A percentile compares a stretch with the other conserved stretches of the same genome.
Evolutionary conservation across 768 basidiomycete genomes (phyloP).

Genomic region (Mycena crocata): DNA sequence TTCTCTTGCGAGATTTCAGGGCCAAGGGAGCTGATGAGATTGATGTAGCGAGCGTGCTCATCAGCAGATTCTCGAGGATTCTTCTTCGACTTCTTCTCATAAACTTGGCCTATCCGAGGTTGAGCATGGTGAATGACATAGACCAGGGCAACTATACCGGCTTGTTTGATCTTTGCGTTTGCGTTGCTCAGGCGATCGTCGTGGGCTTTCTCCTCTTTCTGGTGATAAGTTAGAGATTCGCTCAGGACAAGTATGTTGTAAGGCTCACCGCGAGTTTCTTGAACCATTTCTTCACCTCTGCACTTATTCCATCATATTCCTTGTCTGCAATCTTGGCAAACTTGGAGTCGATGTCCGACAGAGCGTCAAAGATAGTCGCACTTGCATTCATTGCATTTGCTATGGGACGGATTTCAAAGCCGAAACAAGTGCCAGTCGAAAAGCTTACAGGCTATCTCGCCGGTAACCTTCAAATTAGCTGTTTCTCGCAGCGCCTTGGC

Average conservation of each 20-base stretch:
- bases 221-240: background rate
- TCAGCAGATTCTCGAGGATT: slow-evolving; percentile 73
- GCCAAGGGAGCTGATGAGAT: slow-evolving; percentile 75
- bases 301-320: slow-evolving; percentile 72
- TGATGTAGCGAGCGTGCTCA: slow-evolving; percentile 83
- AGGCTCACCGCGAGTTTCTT: slow-evolving; percentile 83
- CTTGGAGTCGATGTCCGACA: slow-evolving; percentile 78
- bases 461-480: slow-evolving; percentile 68
- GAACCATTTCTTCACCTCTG: slow-evolving; percentile 87
- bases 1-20: slow-evolving; percentile 86
- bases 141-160: slow-evolving; percentile 54
- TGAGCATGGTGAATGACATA: background rate
- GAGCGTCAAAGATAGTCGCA: slow-evolving; percentile 74
- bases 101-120: slow-evolving; percentile 64
- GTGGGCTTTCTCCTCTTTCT: slow-evolving; percentile 87
- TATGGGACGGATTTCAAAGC: slow-evolving; percentile 41
- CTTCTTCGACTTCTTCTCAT: slow-evolving; percentile 87
- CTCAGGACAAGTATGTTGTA: slow-evolving; percentile 9
- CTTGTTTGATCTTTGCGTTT: slow-evolving; percentile 82
- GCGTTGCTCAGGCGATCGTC: slow-evolving; percentile 76
- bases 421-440: background rate
- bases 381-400: slow-evolving; percentile 76
- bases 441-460: slow-evolving; percentile 70
- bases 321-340: slow-evolving; percentile 81
- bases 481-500: slow-evolving; percentile 77